Evolutionary conservation across 768 basidiomycete genomes (phyloP), one percentile per base, ranked within the genome.

Genomic region (Exsudoporus frostii): DNA sequence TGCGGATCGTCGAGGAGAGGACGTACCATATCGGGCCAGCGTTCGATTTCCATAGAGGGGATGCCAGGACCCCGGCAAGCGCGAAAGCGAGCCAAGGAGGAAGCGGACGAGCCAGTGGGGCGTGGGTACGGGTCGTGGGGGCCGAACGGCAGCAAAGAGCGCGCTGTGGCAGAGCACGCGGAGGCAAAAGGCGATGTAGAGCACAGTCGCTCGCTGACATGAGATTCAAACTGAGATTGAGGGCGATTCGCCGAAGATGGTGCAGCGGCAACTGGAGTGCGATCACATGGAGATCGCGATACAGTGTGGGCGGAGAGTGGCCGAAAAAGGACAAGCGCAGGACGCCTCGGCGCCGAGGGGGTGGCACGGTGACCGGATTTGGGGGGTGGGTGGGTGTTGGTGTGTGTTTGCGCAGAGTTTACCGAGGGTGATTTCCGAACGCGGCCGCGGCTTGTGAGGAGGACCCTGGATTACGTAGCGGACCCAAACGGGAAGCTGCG

Each of bases 321-420:
- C 62, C 65, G 47, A 53, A 63, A 64, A 64, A 64, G 67, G 70
- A 58, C 54, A 61, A 36, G 57, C 36, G 42, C 51, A 64, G 50
- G 59, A 54, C 41, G 60, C 74, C 73, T 73, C 73, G 74, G 73
- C 73, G 73, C 74, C 73, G 73, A 75, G 73, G 74, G 56, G 56
- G 55, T 67, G 69, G 71, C 57, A 58, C 57, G 56, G 49, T 42
- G 40, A 19, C 66, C 59, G 47, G 19, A 56, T 65, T 53, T 63
- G 58, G 65, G 19, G 15, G 13, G 33, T 30, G 29, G 52, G 56
- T 46, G 36, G 33, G 20, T 71, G 10, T 71, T 60, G 17, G 32
- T 15, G n/a, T 0, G 0, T 68, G 2, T 69, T 69, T 67, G 46
- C 36, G 15, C 37, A 57, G 53, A 62, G 59, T 69, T 70, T 69